A percentile compares a stretch with the other conserved stretches of the same genome.
These are phyloP conservation scores for Suillus occidentalis DNA, from an alignment of 768 basidiomycete species.

Conservation along the genomic window DNA sequence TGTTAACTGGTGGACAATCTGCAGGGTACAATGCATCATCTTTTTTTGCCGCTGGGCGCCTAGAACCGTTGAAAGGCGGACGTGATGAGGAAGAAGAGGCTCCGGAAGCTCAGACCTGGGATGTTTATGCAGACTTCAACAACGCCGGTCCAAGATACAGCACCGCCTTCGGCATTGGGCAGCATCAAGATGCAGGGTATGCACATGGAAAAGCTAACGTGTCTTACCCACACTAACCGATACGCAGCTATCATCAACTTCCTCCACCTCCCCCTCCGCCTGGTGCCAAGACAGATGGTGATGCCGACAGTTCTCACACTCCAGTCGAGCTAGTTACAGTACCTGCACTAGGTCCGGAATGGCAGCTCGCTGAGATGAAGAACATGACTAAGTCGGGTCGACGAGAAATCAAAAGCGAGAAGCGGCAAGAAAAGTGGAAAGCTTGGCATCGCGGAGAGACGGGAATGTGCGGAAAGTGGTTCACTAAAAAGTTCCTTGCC, in stretches of 20 bases:
- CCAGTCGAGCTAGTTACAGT: conserved; percentile 90
- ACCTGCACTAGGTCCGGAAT: conserved; percentile 88
- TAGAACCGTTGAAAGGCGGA: conserved; percentile 79
- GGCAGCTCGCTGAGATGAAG: conserved; percentile 76
- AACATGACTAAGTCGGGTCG: conserved; percentile 73
- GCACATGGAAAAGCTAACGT: conserved; percentile 17
- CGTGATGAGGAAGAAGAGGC: conserved; percentile 64
- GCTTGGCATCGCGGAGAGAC: conserved; percentile 77
- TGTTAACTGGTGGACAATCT: conserved; percentile 42
- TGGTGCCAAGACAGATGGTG: conserved; percentile 39
- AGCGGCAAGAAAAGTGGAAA: conserved; percentile 60
- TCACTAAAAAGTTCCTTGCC: conserved; percentile 70
- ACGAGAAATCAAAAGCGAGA: conserved; percentile 58
- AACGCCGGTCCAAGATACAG: conserved; percentile 81
- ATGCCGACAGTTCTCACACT: conserved; percentile 33
- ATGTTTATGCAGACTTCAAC: conserved; percentile 89
- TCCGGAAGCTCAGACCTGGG: conserved; percentile 54
- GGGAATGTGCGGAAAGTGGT: conserved; percentile 78
- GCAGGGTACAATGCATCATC: conserved; percentile 77
- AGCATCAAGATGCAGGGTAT: conserved; percentile 47
- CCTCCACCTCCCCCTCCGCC: conserved; percentile 25
- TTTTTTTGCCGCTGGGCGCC: conserved; percentile 66
- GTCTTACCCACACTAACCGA: not conserved
- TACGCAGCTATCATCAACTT: conserved; percentile 45
- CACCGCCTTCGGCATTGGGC: conserved; percentile 49